These are phyloP conservation scores for Chernovozyma sophiae-reginae DNA, from an alignment of 1,139 yeast species.

Conservation along the genomic window DNA sequence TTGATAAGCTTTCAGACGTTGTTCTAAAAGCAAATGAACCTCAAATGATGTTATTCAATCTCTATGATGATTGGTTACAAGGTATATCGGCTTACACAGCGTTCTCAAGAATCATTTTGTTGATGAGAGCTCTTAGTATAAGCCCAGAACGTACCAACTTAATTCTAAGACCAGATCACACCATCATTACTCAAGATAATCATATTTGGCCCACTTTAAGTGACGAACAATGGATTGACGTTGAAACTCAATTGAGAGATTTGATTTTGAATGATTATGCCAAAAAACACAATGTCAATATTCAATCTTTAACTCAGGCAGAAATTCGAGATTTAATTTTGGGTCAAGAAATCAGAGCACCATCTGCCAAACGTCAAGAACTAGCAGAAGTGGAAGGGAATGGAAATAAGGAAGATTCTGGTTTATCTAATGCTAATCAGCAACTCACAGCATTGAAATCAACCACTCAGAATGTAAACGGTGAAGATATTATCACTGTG, in stretches of 20 bases:
- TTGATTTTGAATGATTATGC: constrained; percentile 83
- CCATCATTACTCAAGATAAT: constrained; percentile 65
- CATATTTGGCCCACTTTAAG: constrained; percentile 92
- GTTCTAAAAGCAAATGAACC: constrained; percentile 88
- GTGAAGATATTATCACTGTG: constrained; percentile 92
- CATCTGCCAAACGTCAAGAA: constrained; percentile 75
- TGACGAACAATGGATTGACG: constrained; percentile 88
- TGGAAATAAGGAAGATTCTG: constrained; percentile 22
- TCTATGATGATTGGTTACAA: constrained; percentile 93
- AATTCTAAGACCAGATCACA: constrained; percentile 72
- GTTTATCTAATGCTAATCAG: constrained; percentile 31
- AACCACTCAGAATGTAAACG: constrained; percentile 85
- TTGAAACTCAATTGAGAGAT: constrained; percentile 85
- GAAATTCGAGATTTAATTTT: constrained; percentile 91
- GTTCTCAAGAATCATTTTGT: constrained; percentile 77
- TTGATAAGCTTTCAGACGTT: constrained; percentile 75
- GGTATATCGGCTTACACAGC: constrained; percentile 88
- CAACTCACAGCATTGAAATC: constrained; percentile 77
- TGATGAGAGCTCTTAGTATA: constrained; percentile 76
- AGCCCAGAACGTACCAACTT: constrained; percentile 73
- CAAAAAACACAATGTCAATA: constrained; percentile 77
- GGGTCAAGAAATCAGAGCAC: constrained; percentile 92
- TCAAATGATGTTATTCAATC: constrained; percentile 83
- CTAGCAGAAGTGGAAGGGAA: constrained; percentile 71
- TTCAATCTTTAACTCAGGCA: constrained; percentile 83